These are phyloP conservation scores for Pichia scutulata DNA, from an alignment of 805 yeast genomes.

Conservation along the genomic window DNA sequence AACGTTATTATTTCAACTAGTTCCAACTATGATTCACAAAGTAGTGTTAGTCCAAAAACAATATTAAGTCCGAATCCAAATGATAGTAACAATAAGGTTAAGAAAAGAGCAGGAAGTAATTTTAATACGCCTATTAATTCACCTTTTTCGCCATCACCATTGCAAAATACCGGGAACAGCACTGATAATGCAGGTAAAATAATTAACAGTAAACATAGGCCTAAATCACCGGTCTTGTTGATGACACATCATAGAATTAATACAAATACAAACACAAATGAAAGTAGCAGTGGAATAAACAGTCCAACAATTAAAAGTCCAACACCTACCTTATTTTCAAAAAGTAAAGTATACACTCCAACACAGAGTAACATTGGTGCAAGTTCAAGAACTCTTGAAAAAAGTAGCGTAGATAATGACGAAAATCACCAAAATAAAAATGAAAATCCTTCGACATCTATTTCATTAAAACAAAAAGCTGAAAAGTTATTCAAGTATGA, in stretches of 20 bases:
- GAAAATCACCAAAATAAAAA: neutral
- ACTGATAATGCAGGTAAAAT: neutral
- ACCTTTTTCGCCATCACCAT: conserved; percentile 1
- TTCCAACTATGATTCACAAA: conserved; percentile 4
- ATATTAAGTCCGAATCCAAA: neutral
- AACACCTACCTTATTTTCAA: conserved; percentile 1
- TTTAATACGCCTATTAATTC: neutral
- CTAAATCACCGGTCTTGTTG: conserved; percentile 2
- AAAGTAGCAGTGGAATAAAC: neutral
- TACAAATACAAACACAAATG: neutral
- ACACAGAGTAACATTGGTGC: neutral
- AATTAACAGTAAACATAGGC: neutral
- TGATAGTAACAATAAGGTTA: neutral
- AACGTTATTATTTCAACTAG: neutral
- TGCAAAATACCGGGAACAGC: neutral
- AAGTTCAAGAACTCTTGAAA: neutral
- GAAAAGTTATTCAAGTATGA: conserved; percentile 6
- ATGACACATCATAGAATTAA: neutral
- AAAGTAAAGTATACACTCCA: neutral
- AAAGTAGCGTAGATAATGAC: neutral
- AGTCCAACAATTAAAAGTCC: neutral
- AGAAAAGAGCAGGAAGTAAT: neutral
- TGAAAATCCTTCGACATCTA: neutral
- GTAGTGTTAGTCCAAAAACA: conserved; percentile 4
- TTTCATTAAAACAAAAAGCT: neutral